Percentiles rank a stretch among this genome's conserved stretches.
Conservation (phyloP, 108 stramenopile species). For the Skeletonema grethae region DNA sequence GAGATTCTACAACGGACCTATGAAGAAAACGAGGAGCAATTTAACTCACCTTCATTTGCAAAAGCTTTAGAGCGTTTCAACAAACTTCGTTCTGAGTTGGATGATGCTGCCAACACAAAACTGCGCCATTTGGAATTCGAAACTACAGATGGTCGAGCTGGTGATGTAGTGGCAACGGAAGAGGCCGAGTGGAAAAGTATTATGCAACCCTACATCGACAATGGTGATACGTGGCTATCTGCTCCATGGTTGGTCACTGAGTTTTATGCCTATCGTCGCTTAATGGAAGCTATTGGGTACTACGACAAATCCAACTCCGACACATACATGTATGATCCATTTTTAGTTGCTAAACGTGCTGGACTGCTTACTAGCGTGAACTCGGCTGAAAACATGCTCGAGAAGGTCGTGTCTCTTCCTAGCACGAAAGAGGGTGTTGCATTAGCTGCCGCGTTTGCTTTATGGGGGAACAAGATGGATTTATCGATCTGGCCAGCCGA, state of each 20-base stretch:
- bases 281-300: slow-evolving; percentile 84
- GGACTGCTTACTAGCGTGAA: slow-evolving; percentile 72
- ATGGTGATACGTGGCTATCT: slow-evolving; percentile 84
- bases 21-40: slow-evolving; percentile 78
- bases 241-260: slow-evolving; percentile 97
- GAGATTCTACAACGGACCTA: slow-evolving; percentile 92
- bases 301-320: slow-evolving; percentile 66
- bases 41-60: slow-evolving; percentile 60
- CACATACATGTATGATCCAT: slow-evolving; percentile 91
- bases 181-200: slow-evolving; percentile 83
- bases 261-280: slow-evolving; percentile 93
- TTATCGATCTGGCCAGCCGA: slow-evolving; percentile 94
- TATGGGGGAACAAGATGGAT: slow-evolving; percentile 99
- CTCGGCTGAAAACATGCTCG: slow-evolving; percentile 75
- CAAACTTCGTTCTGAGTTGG: slow-evolving; percentile 72
- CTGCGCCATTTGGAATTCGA: slow-evolving; percentile 61
- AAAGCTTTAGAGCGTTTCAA: slow-evolving; percentile 60
- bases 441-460: slow-evolving; percentile 69
- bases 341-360: slow-evolving; percentile 73
- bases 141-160: slow-evolving; percentile 50
- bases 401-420: slow-evolving; percentile 57
- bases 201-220: slow-evolving; percentile 67
- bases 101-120: slow-evolving; percentile 59
- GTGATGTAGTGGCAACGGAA: slow-evolving; percentile 45
- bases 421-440: slow-evolving; percentile 60